Evolutionary conservation across 352 stramenopile species (phyloP), one percentile per base, ranked within the genome.

Genomic region (Phytopythium sindhum): DNA sequence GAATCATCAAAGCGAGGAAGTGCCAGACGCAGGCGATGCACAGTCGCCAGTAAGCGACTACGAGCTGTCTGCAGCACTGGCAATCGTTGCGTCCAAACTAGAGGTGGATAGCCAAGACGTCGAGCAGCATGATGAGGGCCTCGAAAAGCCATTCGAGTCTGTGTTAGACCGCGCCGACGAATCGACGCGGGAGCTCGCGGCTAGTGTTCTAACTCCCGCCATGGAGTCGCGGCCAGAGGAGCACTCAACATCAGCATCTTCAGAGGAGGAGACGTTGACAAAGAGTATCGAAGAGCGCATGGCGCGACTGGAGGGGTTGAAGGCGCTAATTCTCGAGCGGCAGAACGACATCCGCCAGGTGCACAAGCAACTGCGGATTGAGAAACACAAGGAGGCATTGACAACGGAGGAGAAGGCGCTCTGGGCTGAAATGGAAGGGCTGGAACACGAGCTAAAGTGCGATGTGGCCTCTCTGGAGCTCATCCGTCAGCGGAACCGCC

Each of bases 251-350:
- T 60, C 51, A 8, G 19, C 35, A 33, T 60, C 54, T 26, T 60
- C 37, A 37, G 67, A 76, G 57, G 77, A 80, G 5, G 80, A 84
- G 26, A 50, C 67, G 9, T 54, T 89, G 10, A 75, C 72, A 4
- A 88, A 83, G 23, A 92, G 81, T 61, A 87, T 92, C 57, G 79
- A 92, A 55, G 81, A 85, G 59, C 75, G 88, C 56, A 72, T 54
- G 2, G 68, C 75, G 47, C 69, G 81, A 2, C 66, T 90, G 28
- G 69, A 86, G 35, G 35, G 61, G n/a, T 66, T 92, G 28, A 85
- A 72, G 21, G 51, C 71, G 21, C 55, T 64, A 33, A 79, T 92
- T 57, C 50, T 76, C 24, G 60, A 64, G 17, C 75, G 80, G 10
- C 86, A 84, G 59, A 48, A 57, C 35, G 78, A 85, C 39, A 69